Evolutionary conservation across 768 basidiomycete genomes (phyloP).

Genomic region (Psilocybe sp.): DNA sequence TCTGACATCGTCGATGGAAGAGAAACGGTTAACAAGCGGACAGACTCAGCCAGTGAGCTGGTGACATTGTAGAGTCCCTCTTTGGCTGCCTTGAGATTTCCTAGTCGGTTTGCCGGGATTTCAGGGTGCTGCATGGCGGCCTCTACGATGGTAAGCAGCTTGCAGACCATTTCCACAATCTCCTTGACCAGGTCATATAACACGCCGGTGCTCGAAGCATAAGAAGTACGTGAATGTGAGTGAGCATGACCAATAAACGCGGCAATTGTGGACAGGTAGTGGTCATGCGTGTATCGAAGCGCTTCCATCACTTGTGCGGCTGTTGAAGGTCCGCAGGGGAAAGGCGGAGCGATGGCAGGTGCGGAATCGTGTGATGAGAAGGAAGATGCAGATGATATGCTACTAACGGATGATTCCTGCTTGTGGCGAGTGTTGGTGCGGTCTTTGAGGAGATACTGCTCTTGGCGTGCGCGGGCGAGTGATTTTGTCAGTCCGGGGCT

Average conservation of each 20-base stretch:
- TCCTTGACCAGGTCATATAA: constrained; percentile 95
- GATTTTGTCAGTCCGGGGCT: constrained; percentile 16
- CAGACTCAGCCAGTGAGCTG: constrained; percentile 82
- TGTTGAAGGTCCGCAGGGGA: constrained; percentile 73
- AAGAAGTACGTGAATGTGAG: constrained; percentile 84
- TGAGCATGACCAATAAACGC: constrained; percentile 98
- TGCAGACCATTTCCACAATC: constrained; percentile 91
- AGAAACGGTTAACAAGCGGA: constrained; percentile 67
- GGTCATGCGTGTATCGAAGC: constrained; percentile 82
- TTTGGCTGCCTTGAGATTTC: constrained; percentile 67
- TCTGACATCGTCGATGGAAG: constrained; percentile 52
- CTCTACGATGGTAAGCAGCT: constrained; percentile 88
- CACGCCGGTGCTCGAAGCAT: constrained; percentile 90
- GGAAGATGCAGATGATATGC: constrained; percentile 69
- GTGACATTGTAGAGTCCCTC: constrained; percentile 83
- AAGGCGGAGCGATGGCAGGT: constrained; percentile 45
- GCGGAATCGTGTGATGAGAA: constrained; percentile 61
- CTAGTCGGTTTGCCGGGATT: constrained; percentile 59
- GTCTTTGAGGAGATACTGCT: constrained; percentile 37
- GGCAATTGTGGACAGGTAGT: constrained; percentile 90
- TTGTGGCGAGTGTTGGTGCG: constrained; percentile 38
- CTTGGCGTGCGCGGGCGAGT: constrained; percentile 29
- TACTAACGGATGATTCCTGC: constrained; percentile 58
- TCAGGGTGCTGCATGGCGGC: constrained; percentile 78
- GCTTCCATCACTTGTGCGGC: constrained; percentile 70